A percentile compares a stretch with the other conserved stretches of the same genome.
These are phyloP conservation scores for Dentipellis sp. DNA, from an alignment of 768 basidiomycete genomes.

Conservation along the genomic window DNA sequence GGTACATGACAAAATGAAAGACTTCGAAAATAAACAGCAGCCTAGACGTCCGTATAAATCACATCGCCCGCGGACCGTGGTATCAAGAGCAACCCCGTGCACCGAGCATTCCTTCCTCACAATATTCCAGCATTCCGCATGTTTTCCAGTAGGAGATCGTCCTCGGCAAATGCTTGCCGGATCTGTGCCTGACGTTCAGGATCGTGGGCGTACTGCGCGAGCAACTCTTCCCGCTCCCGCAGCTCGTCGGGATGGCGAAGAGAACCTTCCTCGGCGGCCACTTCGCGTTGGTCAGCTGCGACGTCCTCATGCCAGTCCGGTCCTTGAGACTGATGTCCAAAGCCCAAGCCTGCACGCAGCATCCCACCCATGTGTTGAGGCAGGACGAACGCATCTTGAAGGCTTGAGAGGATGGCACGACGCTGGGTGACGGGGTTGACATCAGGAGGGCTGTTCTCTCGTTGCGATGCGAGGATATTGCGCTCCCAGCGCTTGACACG, in stretches of 20 bases:
- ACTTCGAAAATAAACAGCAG: too few species aligned
- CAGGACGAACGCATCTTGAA: slow-evolving; percentile 20
- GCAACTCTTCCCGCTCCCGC: slow-evolving; percentile 28
- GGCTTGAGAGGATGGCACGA: background rate
- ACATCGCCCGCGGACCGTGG: too few species aligned
- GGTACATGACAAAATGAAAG: too few species aligned
- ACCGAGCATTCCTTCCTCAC: slow-evolving; percentile 18
- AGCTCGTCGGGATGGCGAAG: slow-evolving; percentile 11
- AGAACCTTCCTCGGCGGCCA: slow-evolving; percentile 10
- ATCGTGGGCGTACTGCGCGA: slow-evolving; percentile 32
- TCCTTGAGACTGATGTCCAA: background rate
- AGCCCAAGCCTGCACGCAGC: background rate
- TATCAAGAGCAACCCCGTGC: too few species aligned
- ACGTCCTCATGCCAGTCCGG: background rate
- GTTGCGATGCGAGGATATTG: slow-evolving; percentile 57
- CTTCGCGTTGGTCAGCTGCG: background rate
- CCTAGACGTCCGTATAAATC: too few species aligned
- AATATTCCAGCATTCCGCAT: slow-evolving; percentile 59
- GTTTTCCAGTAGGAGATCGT: slow-evolving; percentile 48
- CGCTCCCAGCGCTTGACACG: slow-evolving; percentile 85
- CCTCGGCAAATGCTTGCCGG: slow-evolving; percentile 39
- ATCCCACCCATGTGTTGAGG: background rate
- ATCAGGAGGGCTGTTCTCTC: slow-evolving; percentile 18
- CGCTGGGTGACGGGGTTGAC: slow-evolving; percentile 12
- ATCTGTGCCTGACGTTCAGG: slow-evolving; percentile 33